phyloP scores from a whole-genome alignment of 2,329 filamentous ascomycete genomes.

The Xylariaceae sp. region DNA sequence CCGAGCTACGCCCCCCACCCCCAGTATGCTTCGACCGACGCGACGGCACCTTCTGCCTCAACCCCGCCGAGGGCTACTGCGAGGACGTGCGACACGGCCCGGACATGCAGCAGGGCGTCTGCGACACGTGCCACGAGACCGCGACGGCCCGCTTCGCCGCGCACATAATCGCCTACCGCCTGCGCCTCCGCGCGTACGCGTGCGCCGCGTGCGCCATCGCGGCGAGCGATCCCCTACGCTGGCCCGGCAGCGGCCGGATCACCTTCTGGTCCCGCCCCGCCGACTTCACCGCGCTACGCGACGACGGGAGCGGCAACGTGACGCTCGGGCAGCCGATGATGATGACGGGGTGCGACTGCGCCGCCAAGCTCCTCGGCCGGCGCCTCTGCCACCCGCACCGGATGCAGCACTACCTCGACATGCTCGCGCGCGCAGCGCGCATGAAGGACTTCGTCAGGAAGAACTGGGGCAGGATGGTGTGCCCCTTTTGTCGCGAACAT shows the following conservation, averaged over 20 bases:
- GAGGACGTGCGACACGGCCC: slow-evolving; percentile 16
- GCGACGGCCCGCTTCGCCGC: slow-evolving; percentile 20
- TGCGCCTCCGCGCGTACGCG: slow-evolving; percentile 25
- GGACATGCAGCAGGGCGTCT: slow-evolving; percentile 11
- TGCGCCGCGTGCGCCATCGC: slow-evolving; percentile 29
- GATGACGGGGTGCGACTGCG: slow-evolving; percentile 36
- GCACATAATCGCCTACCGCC: neutral
- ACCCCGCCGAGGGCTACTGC: slow-evolving; percentile 8
- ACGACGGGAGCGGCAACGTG: too few species aligned
- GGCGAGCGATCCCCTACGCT: neutral
- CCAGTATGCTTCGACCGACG: too few species aligned
- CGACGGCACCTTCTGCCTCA: neutral
- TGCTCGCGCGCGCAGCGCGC: slow-evolving; percentile 18
- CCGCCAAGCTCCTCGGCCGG: slow-evolving; percentile 29
- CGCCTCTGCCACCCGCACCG: slow-evolving; percentile 35
- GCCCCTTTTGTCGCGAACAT: slow-evolving; percentile 29
- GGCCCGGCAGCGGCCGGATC: too few species aligned
- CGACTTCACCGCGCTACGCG: neutral
- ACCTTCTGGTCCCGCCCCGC: neutral
- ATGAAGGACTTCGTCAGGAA: slow-evolving; percentile 27
- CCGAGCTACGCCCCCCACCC: too few species aligned
- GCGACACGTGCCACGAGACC: slow-evolving; percentile 24
- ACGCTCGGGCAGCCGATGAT: slow-evolving; percentile 11
- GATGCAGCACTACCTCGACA: slow-evolving; percentile 22
- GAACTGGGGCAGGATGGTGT: slow-evolving; percentile 23